Evolutionary conservation across 805 yeast species (phyloP), one percentile per base, ranked within the genome.

Genomic region (Debaryomyces prosopidis): DNA sequence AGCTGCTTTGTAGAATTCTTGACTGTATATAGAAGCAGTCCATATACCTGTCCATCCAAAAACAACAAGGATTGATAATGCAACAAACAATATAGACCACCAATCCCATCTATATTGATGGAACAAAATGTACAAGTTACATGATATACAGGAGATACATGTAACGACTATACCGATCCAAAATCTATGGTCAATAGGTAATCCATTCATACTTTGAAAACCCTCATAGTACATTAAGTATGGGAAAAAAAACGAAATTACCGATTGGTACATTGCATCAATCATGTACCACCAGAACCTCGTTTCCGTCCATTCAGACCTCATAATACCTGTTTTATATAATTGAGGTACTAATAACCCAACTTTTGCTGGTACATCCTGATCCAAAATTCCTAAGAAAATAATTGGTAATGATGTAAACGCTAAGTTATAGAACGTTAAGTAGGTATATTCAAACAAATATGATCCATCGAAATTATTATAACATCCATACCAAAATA

Each of bases 41-140:
- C 92, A 87, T 39, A 85, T 73, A 51, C 92, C 92, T 1, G 91
- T 82, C 95, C 95, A 87, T 26, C 77, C 84, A 60, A 79, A 84
- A 28, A 86, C 70, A 14, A 85, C 55, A 20, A 86, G 50, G 37
- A 82, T 75, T 1, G 92, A 85, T 16, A 87, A 55, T 2, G 71
- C 68, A 43, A 79, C 76, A 47, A 84, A 75, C 44, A 84, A 57
- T 10, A 73, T 57, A 4, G 86, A 77, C 38, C 85, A 69, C 89
- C 89, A 86, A 65, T 87, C 95, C 95, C 95, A 87, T 58, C 89
- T 76, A 58, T 78, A 79, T 59, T 85, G 88, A 54, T 84, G 89
- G 50, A 84, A 62, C 52, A 84, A 59, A 45, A 87, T 76, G 60
- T 84, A 85, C 3, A 78, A 48, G 58, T 87, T 84, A 68, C 91